Conservation (phyloP, 1,284 basidiomycete genomes). For the Trichosporon ovoides region DNA sequence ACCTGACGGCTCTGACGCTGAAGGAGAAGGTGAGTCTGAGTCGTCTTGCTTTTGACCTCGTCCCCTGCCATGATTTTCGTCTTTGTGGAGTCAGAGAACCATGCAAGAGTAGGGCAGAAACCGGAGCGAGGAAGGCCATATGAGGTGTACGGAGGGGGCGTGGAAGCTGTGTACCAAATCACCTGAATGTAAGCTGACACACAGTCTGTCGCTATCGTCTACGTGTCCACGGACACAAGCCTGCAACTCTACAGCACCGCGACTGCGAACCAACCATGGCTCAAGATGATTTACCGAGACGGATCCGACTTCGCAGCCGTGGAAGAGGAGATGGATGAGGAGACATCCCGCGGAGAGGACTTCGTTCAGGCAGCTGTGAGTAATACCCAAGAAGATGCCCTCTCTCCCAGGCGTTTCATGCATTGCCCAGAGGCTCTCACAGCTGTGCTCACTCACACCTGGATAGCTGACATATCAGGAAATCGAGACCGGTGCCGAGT, state of each 20-base stretch:
- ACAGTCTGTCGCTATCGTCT: slow-evolving; percentile 38
- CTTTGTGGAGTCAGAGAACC: no score
- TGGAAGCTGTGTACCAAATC: no score
- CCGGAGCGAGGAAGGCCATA: no score
- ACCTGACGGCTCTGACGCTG: slow-evolving; percentile 9
- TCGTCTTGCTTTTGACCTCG: no score
- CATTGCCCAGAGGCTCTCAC: no score
- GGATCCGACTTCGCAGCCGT: slow-evolving; percentile 48
- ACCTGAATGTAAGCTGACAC: slow-evolving; percentile 7
- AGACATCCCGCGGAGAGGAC: slow-evolving; percentile 46
- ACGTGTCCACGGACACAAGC: slow-evolving; percentile 46
- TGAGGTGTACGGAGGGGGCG: no score
- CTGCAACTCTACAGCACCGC: slow-evolving; percentile 27
- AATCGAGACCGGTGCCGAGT: slow-evolving; percentile 40
- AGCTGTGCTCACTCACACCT: no score
- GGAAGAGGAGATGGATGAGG: slow-evolving; percentile 31
- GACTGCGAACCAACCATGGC: slow-evolving; percentile 42
- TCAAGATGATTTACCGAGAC: slow-evolving; percentile 47
- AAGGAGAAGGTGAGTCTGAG: slow-evolving; percentile 12
- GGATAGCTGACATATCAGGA: slow-evolving; percentile 28
- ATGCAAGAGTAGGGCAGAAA: no score
- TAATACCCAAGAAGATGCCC: not conserved
- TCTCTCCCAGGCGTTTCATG: not conserved
- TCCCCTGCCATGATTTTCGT: no score
- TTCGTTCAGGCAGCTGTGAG: slow-evolving; percentile 47